Evolutionary conservation across 1,284 basidiomycete species (phyloP).

Genomic region (Phylloboletellus chloephorus): DNA sequence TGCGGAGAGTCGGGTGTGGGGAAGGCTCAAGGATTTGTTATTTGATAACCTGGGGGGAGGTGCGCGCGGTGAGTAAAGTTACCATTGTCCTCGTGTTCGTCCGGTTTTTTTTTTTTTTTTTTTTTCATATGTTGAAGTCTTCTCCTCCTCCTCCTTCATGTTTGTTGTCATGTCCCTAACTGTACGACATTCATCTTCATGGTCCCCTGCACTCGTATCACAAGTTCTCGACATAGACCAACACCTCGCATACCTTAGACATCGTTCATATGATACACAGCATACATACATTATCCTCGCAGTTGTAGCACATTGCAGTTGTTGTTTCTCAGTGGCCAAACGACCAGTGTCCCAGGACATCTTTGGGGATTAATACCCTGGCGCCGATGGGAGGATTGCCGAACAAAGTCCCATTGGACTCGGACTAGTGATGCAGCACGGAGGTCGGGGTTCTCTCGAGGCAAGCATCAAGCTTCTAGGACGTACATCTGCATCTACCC

Average conservation of each 20-base stretch:
- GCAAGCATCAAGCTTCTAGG: conserved; percentile 10
- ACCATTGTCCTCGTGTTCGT: background rate
- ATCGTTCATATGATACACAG: conserved; percentile 14
- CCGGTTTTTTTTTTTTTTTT: background rate
- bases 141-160: conserved; percentile 2
- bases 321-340: conserved; percentile 13
- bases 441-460: conserved; percentile 4
- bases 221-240: conserved; percentile 23
- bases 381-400: background rate
- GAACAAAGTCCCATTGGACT: conserved; percentile 3
- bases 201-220: conserved; percentile 20
- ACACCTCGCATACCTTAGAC: conserved; percentile 20
- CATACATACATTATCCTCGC: conserved; percentile 17
- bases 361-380: conserved; percentile 5
- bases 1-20: conserved; percentile 26
- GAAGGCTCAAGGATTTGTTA: conserved; percentile 27
- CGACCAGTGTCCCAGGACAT: conserved; percentile 4
- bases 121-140: conserved; percentile 9
- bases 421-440: conserved; percentile 16
- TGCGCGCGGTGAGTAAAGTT: conserved; percentile 20
- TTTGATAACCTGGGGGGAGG: conserved; percentile 25
- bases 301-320: conserved; percentile 22
- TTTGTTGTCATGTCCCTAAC: conserved; percentile 8
- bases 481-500: conserved; percentile 21
- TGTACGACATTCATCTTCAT: conserved; percentile 22